Evolutionary conservation across 2,329 filamentous ascomycete species (phyloP), one percentile per base, ranked within the genome.

Genomic region (Cladosporium velox): DNA sequence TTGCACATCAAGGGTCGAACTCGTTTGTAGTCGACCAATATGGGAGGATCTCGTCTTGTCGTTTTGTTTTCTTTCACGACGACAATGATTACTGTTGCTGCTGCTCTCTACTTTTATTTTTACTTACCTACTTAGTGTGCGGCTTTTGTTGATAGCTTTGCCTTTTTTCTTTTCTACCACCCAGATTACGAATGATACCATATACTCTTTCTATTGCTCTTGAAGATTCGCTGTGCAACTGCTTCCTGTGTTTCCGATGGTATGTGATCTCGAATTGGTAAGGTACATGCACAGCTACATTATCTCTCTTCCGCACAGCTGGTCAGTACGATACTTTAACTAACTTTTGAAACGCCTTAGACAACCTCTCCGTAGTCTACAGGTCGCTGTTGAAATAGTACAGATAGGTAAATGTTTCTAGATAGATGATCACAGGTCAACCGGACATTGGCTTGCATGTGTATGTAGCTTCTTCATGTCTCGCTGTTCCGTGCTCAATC

Each of bases 111-210:
- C 32, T 59, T 15, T 34, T 59, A 18, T 59, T 58, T 59, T 59
- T 24, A 15, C 41, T 44, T 44, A 15, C 41, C 30, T 44, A 6
- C 12, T 44, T n/a, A 44, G 38, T 59, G 35, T 8, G 24, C 35
- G 34, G 34, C 57, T 44, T 44, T 59, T 21, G 34, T 55, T 55
- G 52, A 55, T 55, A 55, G 24, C 52, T 55, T 55, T 11, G n/a
- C 12, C 8, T 55, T 34, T 5, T 21, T 32, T n/a, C 18, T 8
- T 3, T 30, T 30, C 28, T 30, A 30, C 6, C 34, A 35, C 11
- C 11, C 34, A 55, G 26, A 30, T 30, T 30, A 55, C 28, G 52
- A 55, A 30, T 30, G 26, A 30, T 32, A 30, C 24, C 52, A 30
- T 30, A 30, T 26, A 35, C 14, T 14, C 30, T 26, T 55, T 26